Conservation (phyloP, 257 asterid species). For the Salvia splendens region DNA sequence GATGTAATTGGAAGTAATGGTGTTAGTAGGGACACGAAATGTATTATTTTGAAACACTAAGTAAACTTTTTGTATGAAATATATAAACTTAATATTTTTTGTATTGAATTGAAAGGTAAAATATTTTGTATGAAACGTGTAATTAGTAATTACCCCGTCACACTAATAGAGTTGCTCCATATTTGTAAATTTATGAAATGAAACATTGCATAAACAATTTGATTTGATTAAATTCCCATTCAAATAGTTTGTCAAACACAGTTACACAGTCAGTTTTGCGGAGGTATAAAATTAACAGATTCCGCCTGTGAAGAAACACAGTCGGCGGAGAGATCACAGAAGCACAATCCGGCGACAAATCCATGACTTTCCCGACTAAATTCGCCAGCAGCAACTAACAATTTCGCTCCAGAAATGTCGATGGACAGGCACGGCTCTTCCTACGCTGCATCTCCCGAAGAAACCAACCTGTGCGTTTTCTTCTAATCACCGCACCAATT, state of each 20-base stretch:
- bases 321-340: neutral
- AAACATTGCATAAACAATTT: neutral
- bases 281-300: constrained; percentile 10
- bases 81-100: too few relatives aligned
- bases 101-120: too few relatives aligned
- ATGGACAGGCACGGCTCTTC: constrained; percentile 52
- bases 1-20: too few relatives aligned
- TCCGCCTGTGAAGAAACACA: constrained; percentile 26
- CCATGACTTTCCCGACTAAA: constrained; percentile 28
- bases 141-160: too few relatives aligned
- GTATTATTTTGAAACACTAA: too few relatives aligned
- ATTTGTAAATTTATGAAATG: too few relatives aligned
- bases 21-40: too few relatives aligned
- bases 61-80: too few relatives aligned
- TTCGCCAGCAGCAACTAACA: neutral
- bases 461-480: constrained; percentile 58
- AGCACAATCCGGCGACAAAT: constrained; percentile 21
- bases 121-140: too few relatives aligned
- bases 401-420: constrained; percentile 42
- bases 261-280: neutral
- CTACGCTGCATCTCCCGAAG: constrained; percentile 51
- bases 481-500: neutral
- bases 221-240: neutral
- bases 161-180: too few relatives aligned
- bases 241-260: neutral